These are phyloP conservation scores for Xerocomellus intermedius DNA, from an alignment of 768 basidiomycete species.

Conservation along the genomic window DNA sequence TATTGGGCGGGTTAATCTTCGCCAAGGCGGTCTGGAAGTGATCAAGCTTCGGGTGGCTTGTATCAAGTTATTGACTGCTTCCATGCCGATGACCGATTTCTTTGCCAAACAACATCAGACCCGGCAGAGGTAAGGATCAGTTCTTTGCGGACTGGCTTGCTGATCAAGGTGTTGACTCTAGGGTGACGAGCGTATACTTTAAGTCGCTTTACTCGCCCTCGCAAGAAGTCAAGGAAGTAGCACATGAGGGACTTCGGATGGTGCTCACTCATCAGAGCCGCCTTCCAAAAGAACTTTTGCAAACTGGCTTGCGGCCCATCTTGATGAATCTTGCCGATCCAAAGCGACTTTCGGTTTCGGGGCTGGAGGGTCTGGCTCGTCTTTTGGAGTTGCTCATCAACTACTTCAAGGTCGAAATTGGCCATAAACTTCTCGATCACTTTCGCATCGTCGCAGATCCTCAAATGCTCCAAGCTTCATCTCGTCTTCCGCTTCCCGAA, in stretches of 20 bases:
- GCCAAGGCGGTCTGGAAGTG: slow-evolving; percentile 78
- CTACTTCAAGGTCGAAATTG: slow-evolving; percentile 99
- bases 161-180: slow-evolving; percentile 31
- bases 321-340: slow-evolving; percentile 98
- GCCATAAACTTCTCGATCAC: slow-evolving; percentile 94
- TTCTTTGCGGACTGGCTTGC: not conserved
- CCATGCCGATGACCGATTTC: slow-evolving; percentile 94
- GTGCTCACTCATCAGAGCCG: slow-evolving; percentile 88
- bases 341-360: slow-evolving; percentile 87
- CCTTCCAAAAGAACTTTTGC: slow-evolving; percentile 91
- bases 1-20: slow-evolving; percentile 68
- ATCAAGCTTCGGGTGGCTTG: slow-evolving; percentile 91
- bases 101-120: slow-evolving; percentile 81
- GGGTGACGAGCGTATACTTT: slow-evolving; percentile 95
- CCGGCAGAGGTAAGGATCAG: slow-evolving; percentile 66
- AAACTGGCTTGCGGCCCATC: slow-evolving; percentile 93
- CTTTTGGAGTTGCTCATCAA: slow-evolving; percentile 93
- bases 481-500: slow-evolving; percentile 76
- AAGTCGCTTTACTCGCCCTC: slow-evolving; percentile 94
- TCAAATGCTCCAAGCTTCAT: slow-evolving; percentile 75
- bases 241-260: slow-evolving; percentile 88
- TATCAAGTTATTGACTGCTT: slow-evolving; percentile 88
- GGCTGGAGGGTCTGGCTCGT: slow-evolving; percentile 90
- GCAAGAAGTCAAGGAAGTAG: slow-evolving; percentile 90
- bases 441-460: slow-evolving; percentile 92